Conservation (phyloP, 1,284 basidiomycete genomes). For the Cerioporus squamosus region DNA sequence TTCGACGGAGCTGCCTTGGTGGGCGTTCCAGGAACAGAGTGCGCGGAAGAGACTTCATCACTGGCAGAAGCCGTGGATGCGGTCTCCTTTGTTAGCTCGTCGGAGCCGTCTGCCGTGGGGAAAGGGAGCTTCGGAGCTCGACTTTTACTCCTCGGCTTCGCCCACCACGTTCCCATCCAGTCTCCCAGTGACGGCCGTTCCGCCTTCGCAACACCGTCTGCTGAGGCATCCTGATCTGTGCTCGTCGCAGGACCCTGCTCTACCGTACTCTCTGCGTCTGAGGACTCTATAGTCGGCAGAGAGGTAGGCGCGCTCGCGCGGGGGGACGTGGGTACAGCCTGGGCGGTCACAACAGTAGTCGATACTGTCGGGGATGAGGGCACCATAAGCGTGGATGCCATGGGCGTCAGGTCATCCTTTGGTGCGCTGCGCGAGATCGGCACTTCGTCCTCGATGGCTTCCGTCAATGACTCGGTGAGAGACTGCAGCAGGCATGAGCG, state of each 20-base stretch:
- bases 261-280: background rate
- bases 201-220: constrained; percentile 16
- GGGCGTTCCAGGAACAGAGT: constrained; percentile 21
- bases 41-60: constrained; percentile 16
- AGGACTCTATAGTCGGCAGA: background rate
- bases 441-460: constrained; percentile 71
- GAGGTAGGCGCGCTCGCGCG: background rate
- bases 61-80: background rate
- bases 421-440: constrained; percentile 37
- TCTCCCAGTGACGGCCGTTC: constrained; percentile 42
- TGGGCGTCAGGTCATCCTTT: constrained; percentile 35
- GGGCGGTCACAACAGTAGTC: constrained; percentile 11
- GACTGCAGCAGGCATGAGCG: constrained; percentile 47
- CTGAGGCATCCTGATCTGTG: background rate
- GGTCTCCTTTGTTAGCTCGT: constrained; percentile 22
- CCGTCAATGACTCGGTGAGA: constrained; percentile 68
- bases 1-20: constrained; percentile 30
- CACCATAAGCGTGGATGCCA: constrained; percentile 13
- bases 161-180: constrained; percentile 74
- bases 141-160: constrained; percentile 43
- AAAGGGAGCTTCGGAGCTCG: constrained; percentile 25
- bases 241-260: background rate
- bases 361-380: constrained; percentile 10
- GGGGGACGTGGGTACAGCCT: constrained; percentile 7
- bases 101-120: constrained; percentile 7